Conservation (phyloP, 148 eudicot genomes). For the Rhododendron mucronatum region DNA sequence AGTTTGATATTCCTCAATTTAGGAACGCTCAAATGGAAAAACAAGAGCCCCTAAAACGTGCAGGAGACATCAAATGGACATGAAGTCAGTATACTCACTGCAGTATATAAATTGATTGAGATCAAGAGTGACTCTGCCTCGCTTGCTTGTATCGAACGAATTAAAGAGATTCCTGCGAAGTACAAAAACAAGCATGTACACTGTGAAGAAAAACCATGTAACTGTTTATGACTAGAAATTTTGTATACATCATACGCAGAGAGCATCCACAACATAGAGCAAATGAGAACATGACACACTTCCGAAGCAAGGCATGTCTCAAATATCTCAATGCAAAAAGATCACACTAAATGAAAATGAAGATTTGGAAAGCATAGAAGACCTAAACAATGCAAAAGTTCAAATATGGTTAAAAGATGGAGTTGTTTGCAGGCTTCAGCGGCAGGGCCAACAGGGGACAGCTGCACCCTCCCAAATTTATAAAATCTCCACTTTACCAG, state of each 20-base stretch:
- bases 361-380: not conserved
- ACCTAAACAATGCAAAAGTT: not conserved
- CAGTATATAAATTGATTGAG: constrained; percentile 86
- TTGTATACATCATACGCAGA: too few relatives aligned
- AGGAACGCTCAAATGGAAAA: not conserved
- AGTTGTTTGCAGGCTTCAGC: not conserved
- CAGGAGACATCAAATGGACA: not conserved
- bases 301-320: not conserved
- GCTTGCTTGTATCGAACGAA: constrained; percentile 82
- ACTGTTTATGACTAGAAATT: not conserved
- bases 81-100: constrained; percentile 47
- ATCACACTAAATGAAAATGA: not conserved
- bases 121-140: constrained; percentile 86
- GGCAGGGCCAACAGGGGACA: not conserved
- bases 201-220: not conserved
- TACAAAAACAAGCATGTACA: constrained; percentile 2
- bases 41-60: not conserved
- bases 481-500: not conserved
- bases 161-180: constrained; percentile 74
- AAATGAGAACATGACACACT: not conserved
- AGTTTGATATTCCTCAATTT: not conserved
- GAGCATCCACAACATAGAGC: not conserved
- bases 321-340: not conserved
- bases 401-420: not conserved
- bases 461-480: not conserved